Base-by-base conservation (phyloP, 768 basidiomycete species). In the Collybia mongolica region DNA sequence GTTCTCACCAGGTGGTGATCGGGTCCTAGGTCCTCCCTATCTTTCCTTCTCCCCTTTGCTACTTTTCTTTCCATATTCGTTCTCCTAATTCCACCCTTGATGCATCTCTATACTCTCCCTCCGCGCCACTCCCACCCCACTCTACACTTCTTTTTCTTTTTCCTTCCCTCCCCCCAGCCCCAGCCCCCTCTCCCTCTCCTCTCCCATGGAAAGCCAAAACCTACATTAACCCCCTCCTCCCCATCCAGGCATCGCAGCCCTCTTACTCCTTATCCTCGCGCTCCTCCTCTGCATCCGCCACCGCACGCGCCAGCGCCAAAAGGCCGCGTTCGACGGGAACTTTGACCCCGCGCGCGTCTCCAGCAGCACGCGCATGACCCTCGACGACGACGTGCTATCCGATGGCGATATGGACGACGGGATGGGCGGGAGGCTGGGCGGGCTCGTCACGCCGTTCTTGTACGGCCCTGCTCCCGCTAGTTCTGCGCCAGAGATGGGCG, bases 321-420 rank as follows among this genome's bases (percentile, higher is more conserved):
- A 61, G 35, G 55, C 55, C 11, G 58, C 65, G 18, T 74, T 73
- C 45, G 72, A 74, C 55, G 72, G 72, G 26, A 70, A 74, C 62
- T 73, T 74, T 36, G 71, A 73, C 54, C 73, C 73, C 8, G 65
- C 61, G n/a, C 64, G 58, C 17, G 60, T 59, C 36, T 44, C 57
- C 29, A 53, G 58, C 18, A 46, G 56, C 24, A 56, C 51, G 4
- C 51, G 48, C 38, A 51, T 59, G 18, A 46, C 41, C 26, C 46
- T 52, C 12, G 46, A 40, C 42, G 55, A 45, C 19, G 58, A 54
- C 11, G 54, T 53, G 26, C 45, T n/a, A 59, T 15, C 43, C 48
- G 24, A 40, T 19, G 48, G 61, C 15, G 46, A 55, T 17, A 47
- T 54, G 14, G 68, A 71, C 53, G 70, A 72, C 42, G 70, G 70